phyloP scores from a whole-genome alignment of 1,284 basidiomycete species.

The Chalciporus sp. region DNA sequence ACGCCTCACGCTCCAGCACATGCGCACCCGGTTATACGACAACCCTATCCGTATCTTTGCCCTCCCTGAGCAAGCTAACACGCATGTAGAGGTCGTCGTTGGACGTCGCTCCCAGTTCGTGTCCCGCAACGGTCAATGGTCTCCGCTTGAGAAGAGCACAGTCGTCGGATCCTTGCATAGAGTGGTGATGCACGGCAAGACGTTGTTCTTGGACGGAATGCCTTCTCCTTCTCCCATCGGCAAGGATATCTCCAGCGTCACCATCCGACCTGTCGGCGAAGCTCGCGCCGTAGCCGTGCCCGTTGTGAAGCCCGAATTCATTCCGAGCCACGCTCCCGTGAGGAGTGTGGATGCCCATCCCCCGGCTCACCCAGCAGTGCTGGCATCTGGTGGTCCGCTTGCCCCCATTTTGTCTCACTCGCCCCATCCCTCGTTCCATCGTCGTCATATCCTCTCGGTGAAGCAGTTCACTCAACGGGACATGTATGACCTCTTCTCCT shows the following conservation, averaged over 20 bases:
- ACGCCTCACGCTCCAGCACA: slow-evolving; percentile 82
- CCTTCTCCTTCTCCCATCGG: slow-evolving; percentile 66
- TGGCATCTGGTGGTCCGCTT: slow-evolving; percentile 18
- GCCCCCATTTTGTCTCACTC: slow-evolving; percentile 44
- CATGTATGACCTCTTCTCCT: slow-evolving; percentile 91
- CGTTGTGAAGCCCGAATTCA: slow-evolving; percentile 29
- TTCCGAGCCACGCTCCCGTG: slow-evolving; percentile 30
- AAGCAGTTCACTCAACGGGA: slow-evolving; percentile 93
- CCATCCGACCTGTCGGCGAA: slow-evolving; percentile 48
- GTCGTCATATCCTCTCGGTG: slow-evolving; percentile 92
- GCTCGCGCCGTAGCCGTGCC: slow-evolving; percentile 20
- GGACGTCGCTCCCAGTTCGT: slow-evolving; percentile 73
- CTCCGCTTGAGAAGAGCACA: slow-evolving; percentile 73
- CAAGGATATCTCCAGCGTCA: slow-evolving; percentile 79
- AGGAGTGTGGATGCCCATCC: slow-evolving; percentile 26
- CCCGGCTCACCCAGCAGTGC: slow-evolving; percentile 13
- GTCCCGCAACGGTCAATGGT: slow-evolving; percentile 66
- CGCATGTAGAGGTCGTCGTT: slow-evolving; percentile 92
- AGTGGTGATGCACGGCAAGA: slow-evolving; percentile 91
- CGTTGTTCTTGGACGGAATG: slow-evolving; percentile 89
- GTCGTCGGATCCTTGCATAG: slow-evolving; percentile 85
- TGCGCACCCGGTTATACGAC: slow-evolving; percentile 82
- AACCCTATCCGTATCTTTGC: slow-evolving; percentile 94
- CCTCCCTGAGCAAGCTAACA: slow-evolving; percentile 83
- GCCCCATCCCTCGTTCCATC: slow-evolving; percentile 74